phyloP scores from a whole-genome alignment of 345 rosid genomes.

The Trapa incisa region DNA sequence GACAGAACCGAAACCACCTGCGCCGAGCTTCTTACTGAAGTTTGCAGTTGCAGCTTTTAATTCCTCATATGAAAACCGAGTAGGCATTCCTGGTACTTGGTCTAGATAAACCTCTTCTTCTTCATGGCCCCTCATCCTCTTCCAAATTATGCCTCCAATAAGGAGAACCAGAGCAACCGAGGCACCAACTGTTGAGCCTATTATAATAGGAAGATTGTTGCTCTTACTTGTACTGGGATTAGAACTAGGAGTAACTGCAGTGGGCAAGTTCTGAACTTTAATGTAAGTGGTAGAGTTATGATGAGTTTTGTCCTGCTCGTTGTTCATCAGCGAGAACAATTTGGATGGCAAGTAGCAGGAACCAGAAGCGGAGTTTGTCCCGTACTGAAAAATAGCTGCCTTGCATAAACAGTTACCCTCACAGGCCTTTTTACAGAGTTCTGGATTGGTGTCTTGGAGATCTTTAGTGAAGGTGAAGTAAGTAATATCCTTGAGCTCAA shows the following conservation, averaged over 20 bases:
- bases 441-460: background rate
- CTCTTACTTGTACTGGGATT: background rate
- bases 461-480: slow-evolving; percentile 1
- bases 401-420: slow-evolving; percentile 21
- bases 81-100: slow-evolving; percentile 1
- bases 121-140: background rate
- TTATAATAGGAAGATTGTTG: background rate
- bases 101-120: background rate
- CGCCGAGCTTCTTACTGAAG: slow-evolving; percentile 14
- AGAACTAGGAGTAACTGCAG: background rate
- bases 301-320: background rate
- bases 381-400: slow-evolving; percentile 8
- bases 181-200: background rate
- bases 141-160: background rate
- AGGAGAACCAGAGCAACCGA: background rate
- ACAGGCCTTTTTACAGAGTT: slow-evolving; percentile 13
- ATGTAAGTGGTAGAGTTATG: background rate
- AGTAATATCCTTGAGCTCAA: background rate
- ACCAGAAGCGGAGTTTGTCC: background rate
- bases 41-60: slow-evolving; percentile 13
- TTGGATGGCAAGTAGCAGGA: slow-evolving; percentile 7
- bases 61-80: slow-evolving; percentile 1
- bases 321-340: slow-evolving; percentile 1
- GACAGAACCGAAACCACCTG: slow-evolving; percentile 22
- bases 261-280: background rate